Base-by-base conservation (phyloP, 129 eudicot genomes). In the Lonicera japonica region DNA sequence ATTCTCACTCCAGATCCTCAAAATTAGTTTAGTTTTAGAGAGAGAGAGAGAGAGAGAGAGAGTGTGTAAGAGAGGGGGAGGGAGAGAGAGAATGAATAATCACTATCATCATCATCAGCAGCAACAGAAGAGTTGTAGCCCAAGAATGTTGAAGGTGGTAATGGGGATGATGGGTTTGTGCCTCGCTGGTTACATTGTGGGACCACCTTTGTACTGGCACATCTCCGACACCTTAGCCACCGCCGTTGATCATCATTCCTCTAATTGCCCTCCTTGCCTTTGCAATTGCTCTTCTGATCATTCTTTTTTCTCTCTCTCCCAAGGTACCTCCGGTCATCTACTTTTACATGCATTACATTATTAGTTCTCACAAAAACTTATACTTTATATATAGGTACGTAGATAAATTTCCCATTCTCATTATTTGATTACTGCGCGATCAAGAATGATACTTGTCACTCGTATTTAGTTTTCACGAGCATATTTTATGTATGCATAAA, bases 151-250 rank as follows among this genome's bases (percentile, higher is more conserved):
- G 59, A 66, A 66, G 67, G 29, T 67, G 8, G 34, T 64, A 5
- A 17, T 71, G 54, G 73, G 59, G 58, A 6, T 77, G 1, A 54
- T 77, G 40, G 82, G 69, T 8, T 8, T 66, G 24, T 65, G 65
- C 63, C 39, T 77, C 5, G 77, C 73, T 4, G 73, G 69, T 6
- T 77, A 77, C 59, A 65, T 70, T 20, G 69, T 71, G 29, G 82
- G 82, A 0, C 82, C 82, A 5, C 82, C 77, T 11, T 39, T 77
- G 38, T 77, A 70, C 59, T 77, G 82, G 82, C 82, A 77, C 47
- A 23, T 77, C 61, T 4, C 64, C 22, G 77, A 65, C 52, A 65
- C 56, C 22, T 11, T 62, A 29, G 63, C 71, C 54, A 25, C 76
- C 21, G 24, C 76, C 36, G 24, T 45, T 12, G n/a, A 20, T 13